These are phyloP conservation scores for Phyllostachys edulis DNA, from an alignment of 176 grass and related monocot genomes.

Conservation along the genomic window DNA sequence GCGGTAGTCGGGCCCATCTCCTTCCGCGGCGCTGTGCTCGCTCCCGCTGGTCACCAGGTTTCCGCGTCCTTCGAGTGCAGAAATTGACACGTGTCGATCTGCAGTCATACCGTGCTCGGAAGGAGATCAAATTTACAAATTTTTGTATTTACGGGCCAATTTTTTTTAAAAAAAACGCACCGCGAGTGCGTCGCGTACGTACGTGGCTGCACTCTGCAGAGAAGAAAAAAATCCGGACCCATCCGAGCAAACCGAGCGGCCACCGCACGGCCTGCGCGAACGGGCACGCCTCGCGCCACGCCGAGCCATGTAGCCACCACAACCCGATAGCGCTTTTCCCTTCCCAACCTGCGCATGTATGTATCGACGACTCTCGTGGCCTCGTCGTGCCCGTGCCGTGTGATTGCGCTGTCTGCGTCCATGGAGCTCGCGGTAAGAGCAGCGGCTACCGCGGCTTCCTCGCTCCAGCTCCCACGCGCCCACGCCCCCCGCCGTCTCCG, in stretches of 20 bases:
- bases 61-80: too few species aligned
- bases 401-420: not conserved
- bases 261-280: not conserved
- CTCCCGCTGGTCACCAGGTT: too few species aligned
- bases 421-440: conserved; percentile 39
- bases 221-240: not conserved
- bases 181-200: too few species aligned
- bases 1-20: too few species aligned
- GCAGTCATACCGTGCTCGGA: too few species aligned
- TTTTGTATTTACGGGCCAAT: too few species aligned
- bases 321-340: not conserved
- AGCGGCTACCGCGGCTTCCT: not conserved
- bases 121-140: too few species aligned
- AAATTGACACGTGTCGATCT: too few species aligned
- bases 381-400: not conserved
- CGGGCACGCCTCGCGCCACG: conserved; percentile 30
- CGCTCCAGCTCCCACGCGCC: not conserved
- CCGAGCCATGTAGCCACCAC: conserved; percentile 3
- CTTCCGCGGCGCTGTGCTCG: too few species aligned
- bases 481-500: not conserved
- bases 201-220: too few species aligned
- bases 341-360: too few species aligned
- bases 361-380: not conserved
- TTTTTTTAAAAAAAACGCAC: too few species aligned
- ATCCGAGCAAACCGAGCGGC: not conserved